Base-by-base conservation (phyloP, 495 filamentous ascomycete genomes). In the Terfezia boudieri region DNA sequence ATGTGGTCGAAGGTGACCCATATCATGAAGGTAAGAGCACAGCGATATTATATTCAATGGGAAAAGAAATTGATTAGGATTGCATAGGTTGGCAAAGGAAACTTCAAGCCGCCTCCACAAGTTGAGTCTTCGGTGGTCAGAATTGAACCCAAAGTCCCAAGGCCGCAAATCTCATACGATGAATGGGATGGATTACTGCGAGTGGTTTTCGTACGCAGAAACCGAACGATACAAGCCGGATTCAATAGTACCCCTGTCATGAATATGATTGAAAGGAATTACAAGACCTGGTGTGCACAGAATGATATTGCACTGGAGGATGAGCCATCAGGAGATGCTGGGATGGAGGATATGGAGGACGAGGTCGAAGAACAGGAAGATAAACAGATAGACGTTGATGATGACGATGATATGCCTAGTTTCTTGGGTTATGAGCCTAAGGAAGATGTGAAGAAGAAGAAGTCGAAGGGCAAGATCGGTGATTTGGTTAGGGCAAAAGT, bases 121-220 rank as follows among this genome's bases (percentile, higher is more conserved):
- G 89, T 96, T 17, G 89, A 96, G 67, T 83, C 77, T 11, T 84
- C 78, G 55, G 86, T 88, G n/a, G 75, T 86, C 51, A 67, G 80
- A 36, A 72, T 94, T 50, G 77, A 84, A 57, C 81, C 81, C 9
- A 86, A 94, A 70, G 71, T 76, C 36, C 86, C 87, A 12, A 67
- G 87, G 20, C 90, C 89, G 49, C 77, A 83, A 55, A 82, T 94
- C 52, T 83, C 78, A 59, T 95, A 88, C 65, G 84, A 92, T 51
- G 89, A 96, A 68, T 95, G 87, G 79, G 89, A 96, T 65, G 89
- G 89, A 0, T 70, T 96, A 57, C 64, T 96, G 59, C 67, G 89
- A 51, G 80, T 96, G 37, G 79, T 75, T 51, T 96, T 96, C 67
- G 79, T 84, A 52, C 70, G 82, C 49, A 81, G 81, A 66, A 76